Percentiles rank a stretch among this genome's conserved stretches.
These are phyloP conservation scores for Botrytis galanthina DNA, from an alignment of 2,329 filamentous ascomycete species.

Conservation along the genomic window DNA sequence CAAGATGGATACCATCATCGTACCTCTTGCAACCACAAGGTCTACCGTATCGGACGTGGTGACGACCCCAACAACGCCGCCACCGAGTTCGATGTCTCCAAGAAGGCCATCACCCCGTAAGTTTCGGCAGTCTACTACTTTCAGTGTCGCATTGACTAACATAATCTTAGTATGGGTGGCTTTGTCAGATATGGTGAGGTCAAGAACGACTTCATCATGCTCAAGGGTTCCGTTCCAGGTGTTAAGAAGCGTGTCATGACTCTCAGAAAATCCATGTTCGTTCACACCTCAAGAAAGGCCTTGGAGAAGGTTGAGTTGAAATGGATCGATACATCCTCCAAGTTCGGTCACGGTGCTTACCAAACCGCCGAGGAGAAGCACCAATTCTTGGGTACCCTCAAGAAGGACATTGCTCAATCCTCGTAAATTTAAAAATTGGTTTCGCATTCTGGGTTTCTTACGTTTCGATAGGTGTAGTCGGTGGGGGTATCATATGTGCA, in stretches of 20 bases:
- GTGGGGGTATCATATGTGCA: slow-evolving; percentile 33
- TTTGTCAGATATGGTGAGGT: slow-evolving; percentile 99
- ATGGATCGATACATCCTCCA: slow-evolving; percentile 99
- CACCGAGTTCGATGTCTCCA: slow-evolving; percentile 94
- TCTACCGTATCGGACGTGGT: slow-evolving; percentile 97
- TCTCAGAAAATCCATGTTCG: slow-evolving; percentile 98
- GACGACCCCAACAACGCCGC: slow-evolving; percentile 87
- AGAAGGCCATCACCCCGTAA: slow-evolving; percentile 99
- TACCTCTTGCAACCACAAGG: slow-evolving; percentile 99
- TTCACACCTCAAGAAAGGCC: slow-evolving; percentile 90
- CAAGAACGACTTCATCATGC: slow-evolving; percentile 97
- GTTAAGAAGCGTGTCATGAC: slow-evolving; percentile 99
- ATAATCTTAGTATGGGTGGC: slow-evolving; percentile 75
- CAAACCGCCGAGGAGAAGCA: slow-evolving; percentile 98
- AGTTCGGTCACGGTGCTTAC: slow-evolving; percentile 99
- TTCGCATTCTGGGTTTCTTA: slow-evolving; percentile 38
- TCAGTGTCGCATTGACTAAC: slow-evolving; percentile 37
- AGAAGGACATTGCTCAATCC: slow-evolving; percentile 80
- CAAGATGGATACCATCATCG: slow-evolving; percentile 99
- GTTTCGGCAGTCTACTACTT: slow-evolving; percentile 45
- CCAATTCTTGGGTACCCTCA: slow-evolving; percentile 91
- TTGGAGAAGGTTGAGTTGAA: slow-evolving; percentile 99
- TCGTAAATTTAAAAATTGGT: slow-evolving; percentile 44
- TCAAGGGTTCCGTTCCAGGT: slow-evolving; percentile 97
- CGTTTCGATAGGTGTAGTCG: slow-evolving; percentile 35